Evolutionary conservation across 352 stramenopile genomes (phyloP), one percentile per base, ranked within the genome.

Genomic region (Blastocystis sp.): DNA sequence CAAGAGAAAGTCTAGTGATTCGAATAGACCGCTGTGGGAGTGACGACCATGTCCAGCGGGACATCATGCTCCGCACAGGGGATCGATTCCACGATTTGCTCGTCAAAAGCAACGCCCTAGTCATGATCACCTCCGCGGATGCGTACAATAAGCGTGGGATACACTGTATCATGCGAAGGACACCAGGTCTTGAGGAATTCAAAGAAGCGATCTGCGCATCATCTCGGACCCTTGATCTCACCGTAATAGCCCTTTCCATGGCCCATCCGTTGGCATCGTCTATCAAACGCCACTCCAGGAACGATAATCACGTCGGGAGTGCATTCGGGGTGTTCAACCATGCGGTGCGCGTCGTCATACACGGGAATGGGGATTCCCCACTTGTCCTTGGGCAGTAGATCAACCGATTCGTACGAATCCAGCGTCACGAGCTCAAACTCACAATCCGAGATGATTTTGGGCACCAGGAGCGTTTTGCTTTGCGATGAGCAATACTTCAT

Each of bases 231-330:
- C 14, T 28, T 42, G 45, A 48, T 52, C n/a, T 28, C n/a, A 88
- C 78, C 78, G 66, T 88, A 88, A 38, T 79, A 88, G 10, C 78
- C 78, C 42, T 88, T 88, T 78, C 78, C 78, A 42, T 88, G 78
- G 24, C 78, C 78, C 42, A 76, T 24, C 34, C 78, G 60, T 48
- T 88, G 64, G 48, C 78, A 88, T 3, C 78, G 7, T 42, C 59
- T 10, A 88, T 88, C 78, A 88, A 88, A 88, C 2, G 78, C 78
- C 14, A 88, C 78, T 45, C 78, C 78, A 40, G 78, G 78, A 88
- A 88, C 78, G 52, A 88, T 88, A 34, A 88, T 88, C 48, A 88
- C 42, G 45, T 88, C 78, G 19, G 68, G 78, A 54, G 64, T 78
- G 11, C n/a, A 66, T 78, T 88, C 78, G 14, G 78, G 78, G 61